Evolutionary conservation across 176 grass and related monocot genomes (phyloP), one percentile per base, ranked within the genome.

Genomic region (Paspalum notatum): DNA sequence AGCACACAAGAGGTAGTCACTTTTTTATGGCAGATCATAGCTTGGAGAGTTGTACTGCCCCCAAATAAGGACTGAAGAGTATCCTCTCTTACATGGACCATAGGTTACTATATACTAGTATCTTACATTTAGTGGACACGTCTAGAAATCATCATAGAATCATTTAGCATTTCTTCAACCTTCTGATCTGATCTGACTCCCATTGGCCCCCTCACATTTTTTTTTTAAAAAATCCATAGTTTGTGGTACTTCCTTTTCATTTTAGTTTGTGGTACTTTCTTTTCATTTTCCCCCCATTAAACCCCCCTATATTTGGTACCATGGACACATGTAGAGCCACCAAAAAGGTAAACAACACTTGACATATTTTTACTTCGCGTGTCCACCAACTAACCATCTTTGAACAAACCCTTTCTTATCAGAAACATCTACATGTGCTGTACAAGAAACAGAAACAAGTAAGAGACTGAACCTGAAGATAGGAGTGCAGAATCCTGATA

Each of bases 401-500:
- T 6, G 12, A 32, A 32, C 32, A 3, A 32, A 58, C 5, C 20
- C 41, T 85, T 12, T 39, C 45, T 55, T 69, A 84, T 71, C 25
- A 86, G 9, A 37, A 77, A 62, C 5, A 44, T 77, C 7, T 66
- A 72, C 3, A 84, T 40, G 14, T 25, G 82, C 37, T 56, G 9
- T 45, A 86, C 22, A 37, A 77, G 4, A 83, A 47, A 26, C 12
- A 75, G 50, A 82, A 79, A 76, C 4, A 52, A 57, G 63, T 49
- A 46, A 55, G 17, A 45, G 60, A 70, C 76, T 58, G 64, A 43
- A 99, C 96, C 96, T 99, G 92, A 90, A 78, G 96, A 89, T 25
- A 91, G 50, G 71, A 99, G 77, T 58, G 96, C 82, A 62, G 84
- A 87, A 89, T 99, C 90, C 40, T 86, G 92, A 64, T 95, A 89